A percentile compares a stretch with the other conserved stretches of the same genome.
These are phyloP conservation scores for Trypanosoma rangeli DNA, from an alignment of 208 protist species.

Conservation along the genomic window DNA sequence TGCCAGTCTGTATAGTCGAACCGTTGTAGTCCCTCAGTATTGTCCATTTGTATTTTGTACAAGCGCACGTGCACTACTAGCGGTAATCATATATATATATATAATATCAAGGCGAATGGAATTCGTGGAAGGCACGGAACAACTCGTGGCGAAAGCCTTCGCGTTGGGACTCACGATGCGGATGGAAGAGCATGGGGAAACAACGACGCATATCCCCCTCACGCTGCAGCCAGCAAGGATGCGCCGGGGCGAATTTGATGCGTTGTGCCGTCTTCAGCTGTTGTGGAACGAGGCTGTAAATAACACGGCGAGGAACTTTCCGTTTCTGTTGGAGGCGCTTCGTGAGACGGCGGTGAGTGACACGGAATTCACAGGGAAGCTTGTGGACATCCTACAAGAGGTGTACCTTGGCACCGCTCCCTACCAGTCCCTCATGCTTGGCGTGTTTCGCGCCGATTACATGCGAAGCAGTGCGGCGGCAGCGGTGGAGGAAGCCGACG, in stretches of 20 bases:
- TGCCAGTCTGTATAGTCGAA: neutral
- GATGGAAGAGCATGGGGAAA: conserved; percentile 28
- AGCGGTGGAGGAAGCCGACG: conserved; percentile 13
- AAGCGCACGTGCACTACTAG: neutral
- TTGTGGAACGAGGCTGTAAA: conserved; percentile 87
- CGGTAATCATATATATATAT: neutral
- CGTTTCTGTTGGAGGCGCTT: conserved; percentile 58
- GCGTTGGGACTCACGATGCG: conserved; percentile 80
- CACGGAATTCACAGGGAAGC: conserved; percentile 74
- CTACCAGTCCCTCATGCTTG: conserved; percentile 85
- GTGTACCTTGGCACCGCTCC: conserved; percentile 58
- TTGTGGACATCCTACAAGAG: conserved; percentile 81
- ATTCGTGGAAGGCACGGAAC: neutral
- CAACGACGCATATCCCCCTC: conserved; percentile 54
- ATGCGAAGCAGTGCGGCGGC: conserved; percentile 70
- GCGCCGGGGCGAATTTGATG: conserved; percentile 30
- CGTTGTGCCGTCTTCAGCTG: conserved; percentile 45
- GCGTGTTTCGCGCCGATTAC: conserved; percentile 94
- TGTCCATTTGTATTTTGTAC: neutral
- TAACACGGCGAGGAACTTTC: conserved; percentile 66
- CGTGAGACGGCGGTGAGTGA: conserved; percentile 67
- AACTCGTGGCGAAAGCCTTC: conserved; percentile 72
- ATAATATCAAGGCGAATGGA: conserved; percentile 9
- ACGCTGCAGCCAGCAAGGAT: conserved; percentile 65
- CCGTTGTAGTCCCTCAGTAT: neutral